A percentile compares a stretch with the other conserved stretches of the same genome.
These are phyloP conservation scores for Endoconidiophora polonica DNA, from an alignment of 2,329 filamentous ascomycete species.

Conservation along the genomic window DNA sequence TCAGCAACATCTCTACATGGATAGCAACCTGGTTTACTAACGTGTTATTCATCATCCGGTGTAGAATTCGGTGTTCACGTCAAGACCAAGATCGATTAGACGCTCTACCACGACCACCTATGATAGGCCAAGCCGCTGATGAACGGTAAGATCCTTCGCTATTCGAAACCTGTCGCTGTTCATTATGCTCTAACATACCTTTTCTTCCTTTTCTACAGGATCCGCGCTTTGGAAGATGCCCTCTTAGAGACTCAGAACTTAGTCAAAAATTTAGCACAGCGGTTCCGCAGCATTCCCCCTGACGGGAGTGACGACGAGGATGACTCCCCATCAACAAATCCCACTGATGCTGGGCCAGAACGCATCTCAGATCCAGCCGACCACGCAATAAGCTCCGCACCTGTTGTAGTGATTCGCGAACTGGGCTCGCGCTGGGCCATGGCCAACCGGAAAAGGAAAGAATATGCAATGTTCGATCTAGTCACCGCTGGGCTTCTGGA, in stretches of 20 bases:
- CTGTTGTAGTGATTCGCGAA: slow-evolving; percentile 11
- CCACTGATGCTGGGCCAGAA: slow-evolving; percentile 5
- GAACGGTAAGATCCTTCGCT: slow-evolving; percentile 2
- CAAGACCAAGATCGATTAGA: slow-evolving; percentile 11
- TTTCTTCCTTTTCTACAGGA: not conserved
- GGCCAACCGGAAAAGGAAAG: slow-evolving; percentile 11
- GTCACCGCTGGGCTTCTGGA: slow-evolving; percentile 6
- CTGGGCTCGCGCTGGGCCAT: slow-evolving; percentile 12
- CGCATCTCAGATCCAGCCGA: slow-evolving; percentile 12
- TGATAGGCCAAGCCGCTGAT: slow-evolving; percentile 1
- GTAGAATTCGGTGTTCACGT: slow-evolving; percentile 11
- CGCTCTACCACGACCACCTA: slow-evolving; percentile 5
- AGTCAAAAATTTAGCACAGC: slow-evolving; percentile 5
- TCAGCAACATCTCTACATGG: not conserved
- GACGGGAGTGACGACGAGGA: slow-evolving; percentile 5
- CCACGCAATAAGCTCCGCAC: slow-evolving; percentile 11
- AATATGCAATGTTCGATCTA: slow-evolving; percentile 12
- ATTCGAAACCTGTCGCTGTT: not conserved
- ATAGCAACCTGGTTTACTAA: not conserved
- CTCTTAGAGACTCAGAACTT: slow-evolving; percentile 7
- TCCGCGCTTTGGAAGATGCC: slow-evolving; percentile 8
- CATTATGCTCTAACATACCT: not conserved
- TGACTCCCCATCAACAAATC: not conserved
- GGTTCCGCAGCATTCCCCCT: slow-evolving; percentile 1
- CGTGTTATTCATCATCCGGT: not conserved